Percentiles rank a stretch among this genome's conserved stretches.
Evolutionary conservation across 345 rosid genomes (phyloP).

Genomic region (Arabis hirsuta): DNA sequence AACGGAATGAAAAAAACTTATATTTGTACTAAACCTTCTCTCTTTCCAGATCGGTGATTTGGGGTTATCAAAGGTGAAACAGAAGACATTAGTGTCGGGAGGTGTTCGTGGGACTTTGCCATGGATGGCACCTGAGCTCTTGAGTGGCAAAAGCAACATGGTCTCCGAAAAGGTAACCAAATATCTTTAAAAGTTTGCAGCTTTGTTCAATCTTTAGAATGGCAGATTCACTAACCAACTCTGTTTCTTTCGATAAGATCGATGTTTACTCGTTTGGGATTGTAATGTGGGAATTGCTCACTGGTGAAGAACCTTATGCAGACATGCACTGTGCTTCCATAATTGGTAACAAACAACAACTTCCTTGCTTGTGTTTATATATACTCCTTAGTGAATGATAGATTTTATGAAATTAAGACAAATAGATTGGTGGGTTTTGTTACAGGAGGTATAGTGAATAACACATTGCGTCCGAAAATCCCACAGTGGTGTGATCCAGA

Average conservation of each 20-base stretch:
- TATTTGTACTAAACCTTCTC: constrained; percentile 17
- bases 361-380: not conserved
- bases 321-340: constrained; percentile 95
- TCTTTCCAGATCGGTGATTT: constrained; percentile 86
- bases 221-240: constrained; percentile 1
- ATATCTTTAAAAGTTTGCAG: constrained; percentile 14
- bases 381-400: not conserved
- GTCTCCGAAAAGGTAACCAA: constrained; percentile 87
- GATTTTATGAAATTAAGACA: constrained; percentile 6
- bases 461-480: constrained; percentile 85
- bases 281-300: constrained; percentile 98
- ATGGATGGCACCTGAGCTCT: constrained; percentile 99
- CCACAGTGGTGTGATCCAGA: constrained; percentile 99
- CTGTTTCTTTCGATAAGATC: constrained; percentile 51
- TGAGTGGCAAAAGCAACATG: constrained; percentile 97
- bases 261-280: constrained; percentile 98
- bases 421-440: constrained; percentile 12
- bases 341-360: constrained; percentile 59
- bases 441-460: constrained; percentile 94
- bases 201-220: not conserved
- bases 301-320: constrained; percentile 94
- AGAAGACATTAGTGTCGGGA: constrained; percentile 91
- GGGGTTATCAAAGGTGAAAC: constrained; percentile 95
- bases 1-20: constrained; percentile 3
- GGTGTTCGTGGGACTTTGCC: constrained; percentile 99